These are phyloP conservation scores for Pseudogymnoascus sp. DNA, from an alignment of 2,329 filamentous ascomycete genomes.

Conservation along the genomic window DNA sequence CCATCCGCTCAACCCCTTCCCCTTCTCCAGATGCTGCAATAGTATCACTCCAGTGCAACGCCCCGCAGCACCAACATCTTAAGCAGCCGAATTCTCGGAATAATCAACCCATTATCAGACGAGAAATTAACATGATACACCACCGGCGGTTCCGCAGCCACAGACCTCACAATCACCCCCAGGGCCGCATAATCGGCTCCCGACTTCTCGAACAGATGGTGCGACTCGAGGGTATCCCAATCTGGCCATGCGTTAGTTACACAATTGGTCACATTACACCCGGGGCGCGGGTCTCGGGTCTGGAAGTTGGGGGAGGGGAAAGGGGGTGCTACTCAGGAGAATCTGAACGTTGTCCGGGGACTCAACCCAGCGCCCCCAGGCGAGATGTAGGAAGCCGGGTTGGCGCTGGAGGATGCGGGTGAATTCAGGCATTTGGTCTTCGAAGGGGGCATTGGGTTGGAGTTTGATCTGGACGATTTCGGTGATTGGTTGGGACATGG, in stretches of 20 bases:
- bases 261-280: background rate
- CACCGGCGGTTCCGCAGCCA: background rate
- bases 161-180: background rate
- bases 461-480: background rate
- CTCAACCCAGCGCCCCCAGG: background rate
- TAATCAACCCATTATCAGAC: background rate
- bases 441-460: background rate
- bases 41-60: background rate
- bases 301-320: background rate
- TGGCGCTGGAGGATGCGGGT: background rate
- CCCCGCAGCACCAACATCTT: background rate
- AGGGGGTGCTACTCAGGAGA: background rate
- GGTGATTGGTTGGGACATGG: slow-evolving; percentile 4
- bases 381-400: slow-evolving; percentile 1
- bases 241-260: background rate
- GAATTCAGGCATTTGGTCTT: background rate
- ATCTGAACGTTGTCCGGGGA: slow-evolving; percentile 1
- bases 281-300: background rate
- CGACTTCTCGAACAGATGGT: background rate
- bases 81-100: background rate
- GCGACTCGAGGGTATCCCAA: background rate
- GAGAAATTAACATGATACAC: background rate
- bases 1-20: too few relatives aligned
- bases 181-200: background rate
- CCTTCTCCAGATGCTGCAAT: background rate